These are phyloP conservation scores for Gliomastix tumulicola DNA, from an alignment of 2,329 filamentous ascomycete genomes.

Conservation along the genomic window DNA sequence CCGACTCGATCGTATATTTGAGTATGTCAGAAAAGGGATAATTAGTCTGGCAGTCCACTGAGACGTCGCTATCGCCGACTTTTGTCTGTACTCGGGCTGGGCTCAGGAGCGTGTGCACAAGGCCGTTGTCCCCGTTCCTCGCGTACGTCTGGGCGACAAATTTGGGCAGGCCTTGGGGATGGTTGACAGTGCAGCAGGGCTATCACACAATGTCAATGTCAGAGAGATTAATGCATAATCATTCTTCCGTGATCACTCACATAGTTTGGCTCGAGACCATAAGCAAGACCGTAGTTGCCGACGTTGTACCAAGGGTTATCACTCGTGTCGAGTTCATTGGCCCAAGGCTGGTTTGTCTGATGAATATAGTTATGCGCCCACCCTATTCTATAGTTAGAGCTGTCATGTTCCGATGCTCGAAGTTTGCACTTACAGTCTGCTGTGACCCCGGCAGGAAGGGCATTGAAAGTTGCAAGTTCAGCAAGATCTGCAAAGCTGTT, in stretches of 20 bases:
- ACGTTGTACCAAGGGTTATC: conserved; percentile 35
- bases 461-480: conserved; percentile 44
- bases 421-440: conserved; percentile 24
- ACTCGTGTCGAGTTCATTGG: conserved; percentile 26
- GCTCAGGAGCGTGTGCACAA: conserved; percentile 38
- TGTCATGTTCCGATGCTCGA: background rate
- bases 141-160: conserved; percentile 26
- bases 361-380: conserved; percentile 47
- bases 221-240: too few species aligned
- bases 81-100: conserved; percentile 29
- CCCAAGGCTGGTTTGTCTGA: conserved; percentile 42
- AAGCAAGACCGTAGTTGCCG: background rate
- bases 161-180: conserved; percentile 46
- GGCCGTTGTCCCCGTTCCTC: conserved; percentile 25
- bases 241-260: conserved; percentile 5
- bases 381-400: conserved; percentile 7
- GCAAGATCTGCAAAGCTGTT: conserved; percentile 36
- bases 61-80: conserved; percentile 6
- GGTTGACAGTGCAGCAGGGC: conserved; percentile 48
- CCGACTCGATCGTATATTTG: conserved; percentile 14
- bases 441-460: conserved; percentile 37
- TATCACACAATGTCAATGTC: too few species aligned
- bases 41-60: conserved; percentile 33
- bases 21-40: conserved; percentile 28
- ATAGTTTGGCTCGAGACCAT: conserved; percentile 38